Base-by-base conservation (phyloP, 257 asterid species). In the Schizonepeta tenuifolia region DNA sequence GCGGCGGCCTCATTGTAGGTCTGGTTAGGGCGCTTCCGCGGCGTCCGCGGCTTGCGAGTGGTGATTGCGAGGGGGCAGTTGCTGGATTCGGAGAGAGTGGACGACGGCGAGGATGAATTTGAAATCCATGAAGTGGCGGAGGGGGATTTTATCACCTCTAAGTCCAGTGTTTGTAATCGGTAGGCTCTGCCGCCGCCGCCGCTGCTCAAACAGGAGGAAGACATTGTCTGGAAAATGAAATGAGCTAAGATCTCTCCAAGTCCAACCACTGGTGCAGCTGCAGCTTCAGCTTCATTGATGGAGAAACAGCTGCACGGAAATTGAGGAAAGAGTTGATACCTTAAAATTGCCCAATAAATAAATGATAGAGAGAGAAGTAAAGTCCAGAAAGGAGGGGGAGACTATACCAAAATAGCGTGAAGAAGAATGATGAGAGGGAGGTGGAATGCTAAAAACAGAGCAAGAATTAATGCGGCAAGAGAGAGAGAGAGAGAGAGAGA, bases 1-100 rank as follows among this genome's bases (percentile, higher is more conserved):
- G 96, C 89, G 3, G 96, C 98, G 0, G 98, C 98, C 51, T 93
- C 98, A 69, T 91, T 86, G 84, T 93, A 91, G 0, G 88, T 89
- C 44, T 93, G 97, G 15, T 91, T 93, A 6, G 96, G 97, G 74
- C 98, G 73, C 70, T 93, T 93, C 15, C 98, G 89, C 9, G 96
- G 97, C 0, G 98, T 93, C 0, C 98, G 83, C 6, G 97, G 91
- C 56, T 93, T 93, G 46, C 96, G 59, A 0, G 96, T 93, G 58
- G 93, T 77, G 89, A 93, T 85, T 44, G 84, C 82, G 6, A 84
- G 63, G 1, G 88, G 95, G 26, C 90, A 84, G 41, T 88, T 88
- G 81, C 90, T 87, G 41, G 97, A 82, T 71, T 93, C 96, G 0
- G 97, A 87, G 57, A 93, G 83, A 3, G 97, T 89, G 6, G 98